Evolutionary conservation across 1,284 basidiomycete species (phyloP).

Genomic region (Cryptococcus depauperatus): DNA sequence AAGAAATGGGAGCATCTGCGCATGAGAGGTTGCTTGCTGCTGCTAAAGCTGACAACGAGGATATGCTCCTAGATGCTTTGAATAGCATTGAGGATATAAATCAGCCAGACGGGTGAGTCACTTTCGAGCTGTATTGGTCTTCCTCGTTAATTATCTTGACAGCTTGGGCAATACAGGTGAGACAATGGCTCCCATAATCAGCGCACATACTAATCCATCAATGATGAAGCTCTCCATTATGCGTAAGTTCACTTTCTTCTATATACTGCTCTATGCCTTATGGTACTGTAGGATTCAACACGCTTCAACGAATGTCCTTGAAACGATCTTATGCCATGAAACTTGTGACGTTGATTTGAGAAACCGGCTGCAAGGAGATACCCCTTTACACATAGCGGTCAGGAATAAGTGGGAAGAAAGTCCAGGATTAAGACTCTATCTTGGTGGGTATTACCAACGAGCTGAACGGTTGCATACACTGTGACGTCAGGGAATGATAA

Average conservation of each 20-base stretch:
- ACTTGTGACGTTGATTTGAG: slow-evolving; percentile 75
- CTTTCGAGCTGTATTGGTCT: background rate
- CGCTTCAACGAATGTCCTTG: slow-evolving; percentile 58
- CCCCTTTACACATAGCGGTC: slow-evolving; percentile 75
- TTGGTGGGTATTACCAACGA: no score
- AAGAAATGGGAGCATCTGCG: no score
- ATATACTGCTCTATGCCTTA: background rate
- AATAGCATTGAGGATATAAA: slow-evolving; percentile 60
- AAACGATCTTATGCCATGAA: slow-evolving; percentile 64
- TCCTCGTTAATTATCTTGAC: slow-evolving; percentile 1
- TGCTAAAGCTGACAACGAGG: slow-evolving; percentile 66
- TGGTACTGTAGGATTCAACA: slow-evolving; percentile 32
- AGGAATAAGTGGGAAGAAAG: slow-evolving; percentile 55
- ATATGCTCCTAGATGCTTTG: slow-evolving; percentile 58
- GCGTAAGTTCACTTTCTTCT: slow-evolving; percentile 52
- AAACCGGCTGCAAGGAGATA: slow-evolving; percentile 65
- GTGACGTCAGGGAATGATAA: no score
- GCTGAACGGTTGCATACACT: no score
- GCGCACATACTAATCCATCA: background rate
- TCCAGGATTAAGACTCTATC: slow-evolving; percentile 48
- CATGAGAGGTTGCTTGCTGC: slow-evolving; percentile 64
- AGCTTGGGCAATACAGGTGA: slow-evolving; percentile 66
- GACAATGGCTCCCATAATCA: slow-evolving; percentile 4
- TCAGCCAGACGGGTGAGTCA: slow-evolving; percentile 60
- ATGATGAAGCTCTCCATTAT: slow-evolving; percentile 60